Evolutionary conservation across 2,329 filamentous ascomycete genomes (phyloP).

Genomic region (Penicillium corylophilum): DNA sequence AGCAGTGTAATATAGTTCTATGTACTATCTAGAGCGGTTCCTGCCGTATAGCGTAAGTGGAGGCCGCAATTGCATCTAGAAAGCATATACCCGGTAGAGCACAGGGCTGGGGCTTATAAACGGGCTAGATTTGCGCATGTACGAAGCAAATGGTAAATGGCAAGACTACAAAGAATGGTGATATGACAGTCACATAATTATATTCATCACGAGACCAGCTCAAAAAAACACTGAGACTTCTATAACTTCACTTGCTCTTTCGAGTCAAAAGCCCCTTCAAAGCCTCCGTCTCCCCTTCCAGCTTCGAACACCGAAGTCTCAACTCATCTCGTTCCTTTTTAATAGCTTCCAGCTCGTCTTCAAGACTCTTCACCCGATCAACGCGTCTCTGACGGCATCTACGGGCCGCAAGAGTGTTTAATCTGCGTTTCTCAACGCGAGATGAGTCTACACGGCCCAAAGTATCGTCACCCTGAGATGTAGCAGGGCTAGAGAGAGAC

Average conservation of each 20-base stretch:
- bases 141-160: background rate
- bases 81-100: no score
- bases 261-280: conserved; percentile 28
- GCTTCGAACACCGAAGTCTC: conserved; percentile 34
- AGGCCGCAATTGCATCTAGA: no score
- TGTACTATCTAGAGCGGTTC: no score
- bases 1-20: no score
- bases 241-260: conserved; percentile 15
- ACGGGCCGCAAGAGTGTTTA: conserved; percentile 39
- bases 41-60: no score
- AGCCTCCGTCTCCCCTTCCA: conserved; percentile 38
- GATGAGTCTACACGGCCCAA: conserved; percentile 19
- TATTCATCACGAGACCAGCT: conserved; percentile 14
- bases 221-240: conserved; percentile 1
- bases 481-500: conserved; percentile 19
- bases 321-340: conserved; percentile 37
- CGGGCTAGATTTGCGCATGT: background rate
- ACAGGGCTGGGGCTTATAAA: background rate
- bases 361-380: conserved; percentile 33
- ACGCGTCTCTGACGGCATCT: conserved; percentile 37
- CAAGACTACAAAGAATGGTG: background rate
- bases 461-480: conserved; percentile 16
- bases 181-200: background rate
- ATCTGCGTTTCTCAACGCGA: conserved; percentile 33
- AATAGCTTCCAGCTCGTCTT: conserved; percentile 33